Conservation (phyloP, 331 rosid genomes). For the Acacia pycnantha region DNA sequence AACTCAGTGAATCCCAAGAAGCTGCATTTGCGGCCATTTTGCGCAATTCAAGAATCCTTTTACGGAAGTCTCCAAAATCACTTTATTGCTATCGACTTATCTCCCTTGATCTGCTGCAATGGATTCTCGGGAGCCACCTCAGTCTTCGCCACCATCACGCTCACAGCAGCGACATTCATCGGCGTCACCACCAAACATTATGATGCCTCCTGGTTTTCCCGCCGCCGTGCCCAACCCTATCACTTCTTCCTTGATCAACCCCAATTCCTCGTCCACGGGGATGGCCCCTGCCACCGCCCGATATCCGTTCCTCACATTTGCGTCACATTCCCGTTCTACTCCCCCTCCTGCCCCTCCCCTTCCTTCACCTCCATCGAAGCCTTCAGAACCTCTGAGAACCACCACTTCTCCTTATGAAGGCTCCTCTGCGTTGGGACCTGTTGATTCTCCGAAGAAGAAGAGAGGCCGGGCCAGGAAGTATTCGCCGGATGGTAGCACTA, state of each 20-base stretch:
- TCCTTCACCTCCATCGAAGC: conserved; percentile 32
- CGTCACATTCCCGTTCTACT: conserved; percentile 9
- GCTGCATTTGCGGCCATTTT: conserved; percentile 22
- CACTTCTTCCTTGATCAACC: conserved; percentile 43
- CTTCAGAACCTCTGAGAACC: conserved; percentile 40
- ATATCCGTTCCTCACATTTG: conserved; percentile 50
- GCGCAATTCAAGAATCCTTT: conserved; percentile 27
- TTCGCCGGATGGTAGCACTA: conserved; percentile 91
- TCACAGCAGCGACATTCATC: conserved; percentile 31
- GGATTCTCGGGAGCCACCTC: conserved; percentile 66
- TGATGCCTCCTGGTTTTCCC: conserved; percentile 43
- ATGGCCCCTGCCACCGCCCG: conserved; percentile 52
- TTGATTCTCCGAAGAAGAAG: conserved; percentile 71
- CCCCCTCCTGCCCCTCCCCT: conserved; percentile 13
- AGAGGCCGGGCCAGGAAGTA: conserved; percentile 94
- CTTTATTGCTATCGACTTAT: neutral
- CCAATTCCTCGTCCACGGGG: conserved; percentile 48
- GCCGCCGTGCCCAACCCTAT: conserved; percentile 24
- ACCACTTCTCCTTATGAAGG: conserved; percentile 53
- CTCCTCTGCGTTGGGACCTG: conserved; percentile 43
- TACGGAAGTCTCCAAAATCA: neutral
- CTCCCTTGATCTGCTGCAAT: conserved; percentile 40
- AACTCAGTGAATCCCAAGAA: conserved; percentile 25
- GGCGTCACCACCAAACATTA: conserved; percentile 31
- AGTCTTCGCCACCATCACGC: conserved; percentile 30